Conservation (phyloP, 257 asterid genomes). For the Nicotiana otophora region DNA sequence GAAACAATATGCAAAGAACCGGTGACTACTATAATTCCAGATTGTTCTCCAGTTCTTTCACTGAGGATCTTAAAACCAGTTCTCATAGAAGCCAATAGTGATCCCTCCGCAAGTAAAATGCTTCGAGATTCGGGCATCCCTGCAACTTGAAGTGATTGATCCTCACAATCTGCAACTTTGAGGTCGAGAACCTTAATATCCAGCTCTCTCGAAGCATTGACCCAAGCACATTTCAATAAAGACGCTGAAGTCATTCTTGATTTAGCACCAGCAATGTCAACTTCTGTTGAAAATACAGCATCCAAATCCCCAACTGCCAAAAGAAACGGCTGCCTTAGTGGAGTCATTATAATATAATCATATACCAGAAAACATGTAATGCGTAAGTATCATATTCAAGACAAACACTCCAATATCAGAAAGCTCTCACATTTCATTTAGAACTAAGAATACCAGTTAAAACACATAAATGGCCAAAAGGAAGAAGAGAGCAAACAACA, state of each 20-base stretch:
- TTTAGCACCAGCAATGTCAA: constrained; percentile 72
- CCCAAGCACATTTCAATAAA: constrained; percentile 52
- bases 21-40: constrained; percentile 53
- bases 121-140: constrained; percentile 20
- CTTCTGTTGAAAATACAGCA: constrained; percentile 74
- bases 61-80: constrained; percentile 41
- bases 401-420: background rate
- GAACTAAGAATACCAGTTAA: background rate
- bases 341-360: background rate
- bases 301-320: constrained; percentile 54
- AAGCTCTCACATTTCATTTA: background rate
- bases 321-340: constrained; percentile 1
- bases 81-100: constrained; percentile 38
- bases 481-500: background rate
- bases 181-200: constrained; percentile 31
- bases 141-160: constrained; percentile 21
- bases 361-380: background rate
- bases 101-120: constrained; percentile 44
- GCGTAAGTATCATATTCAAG: background rate
- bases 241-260: constrained; percentile 66
- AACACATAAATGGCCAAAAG: background rate
- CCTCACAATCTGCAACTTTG: constrained; percentile 22
- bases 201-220: constrained; percentile 50
- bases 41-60: constrained; percentile 29
- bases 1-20: constrained; percentile 95